Base-by-base conservation (phyloP, 352 stramenopile genomes). In the Peronospora belbahrii region DNA sequence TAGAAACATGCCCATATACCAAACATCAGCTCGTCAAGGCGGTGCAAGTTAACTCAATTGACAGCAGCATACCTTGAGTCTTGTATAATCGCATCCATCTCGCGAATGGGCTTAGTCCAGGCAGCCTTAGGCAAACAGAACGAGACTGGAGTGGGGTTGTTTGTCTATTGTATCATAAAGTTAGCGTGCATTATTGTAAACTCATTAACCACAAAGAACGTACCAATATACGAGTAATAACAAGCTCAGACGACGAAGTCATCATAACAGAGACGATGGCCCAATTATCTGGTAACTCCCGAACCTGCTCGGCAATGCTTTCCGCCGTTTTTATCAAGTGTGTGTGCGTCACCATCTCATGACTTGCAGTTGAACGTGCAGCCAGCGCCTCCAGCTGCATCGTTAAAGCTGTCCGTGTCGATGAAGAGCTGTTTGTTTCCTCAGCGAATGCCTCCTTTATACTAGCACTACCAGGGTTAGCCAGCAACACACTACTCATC, bases 41-140 rank as follows among this genome's bases (percentile, higher is more conserved):
- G 15, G 14, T 34, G 9, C 18, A 42, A 43, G 3, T 6, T 36
- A 4, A 31, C 14, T 28, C 15, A 6, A n/a, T 19, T 25, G 14
- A 42, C 13, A 32, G 15, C 43, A 33, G 27, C 48, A n/a, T 60
- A 83, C 79, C 76, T 75, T 32, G 79, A 91, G 13, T 65, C 43
- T 25, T 67, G 39, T 34, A 88, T 76, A 22, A 88, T 77, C 7
- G 37, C 15, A 42, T 65, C 37, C 27, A 91, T 39, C 31, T 84
- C 66, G 6, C 40, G 31, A 30, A 76, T 65, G 18, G 36, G 58
- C 10, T 64, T 58, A 13, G 53, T 24, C 76, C 76, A 91, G 22
- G 42, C 24, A 24, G 67, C 52, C 6, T 42, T 66, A 6, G 45
- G 56, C 14, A 88, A 55, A 24, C 59, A 70, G 20, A 88, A 88